A percentile compares a stretch with the other conserved stretches of the same genome.
Evolutionary conservation across 345 rosid genomes (phyloP).

Genomic region (Populus tremula): DNA sequence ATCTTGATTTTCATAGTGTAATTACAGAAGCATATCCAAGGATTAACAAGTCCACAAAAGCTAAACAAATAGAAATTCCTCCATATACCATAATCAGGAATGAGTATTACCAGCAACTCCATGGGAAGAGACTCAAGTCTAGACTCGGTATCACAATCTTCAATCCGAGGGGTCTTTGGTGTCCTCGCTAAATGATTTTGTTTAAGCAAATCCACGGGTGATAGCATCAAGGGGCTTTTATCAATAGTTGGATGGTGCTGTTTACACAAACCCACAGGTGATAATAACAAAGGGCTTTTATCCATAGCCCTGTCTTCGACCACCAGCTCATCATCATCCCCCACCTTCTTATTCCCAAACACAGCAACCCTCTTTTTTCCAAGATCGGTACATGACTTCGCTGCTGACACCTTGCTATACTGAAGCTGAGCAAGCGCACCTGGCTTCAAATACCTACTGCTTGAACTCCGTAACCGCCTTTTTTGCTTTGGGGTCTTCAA

Average conservation of each 20-base stretch:
- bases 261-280: conserved; percentile 53
- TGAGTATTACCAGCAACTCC: conserved; percentile 68
- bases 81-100: not conserved
- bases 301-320: conserved; percentile 35
- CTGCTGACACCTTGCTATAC: conserved; percentile 43
- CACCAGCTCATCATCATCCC: conserved; percentile 17
- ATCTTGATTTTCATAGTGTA: too few relatives aligned
- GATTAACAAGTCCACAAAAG: not conserved
- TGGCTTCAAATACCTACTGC: conserved; percentile 68
- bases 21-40: too few relatives aligned
- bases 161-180: conserved; percentile 69
- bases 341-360: conserved; percentile 39
- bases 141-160: conserved; percentile 56
- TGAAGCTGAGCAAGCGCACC: conserved; percentile 80
- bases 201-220: conserved; percentile 53
- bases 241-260: conserved; percentile 42
- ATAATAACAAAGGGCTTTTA: conserved; percentile 49
- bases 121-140: conserved; percentile 78
- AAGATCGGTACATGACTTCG: conserved; percentile 65
- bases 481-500: conserved; percentile 45
- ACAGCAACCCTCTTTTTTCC: conserved; percentile 70
- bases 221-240: conserved; percentile 50
- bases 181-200: conserved; percentile 52
- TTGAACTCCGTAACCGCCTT: conserved; percentile 50
- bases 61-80: not conserved